Base-by-base conservation (phyloP, 805 yeast genomes). In the Myxozyma geophila region DNA sequence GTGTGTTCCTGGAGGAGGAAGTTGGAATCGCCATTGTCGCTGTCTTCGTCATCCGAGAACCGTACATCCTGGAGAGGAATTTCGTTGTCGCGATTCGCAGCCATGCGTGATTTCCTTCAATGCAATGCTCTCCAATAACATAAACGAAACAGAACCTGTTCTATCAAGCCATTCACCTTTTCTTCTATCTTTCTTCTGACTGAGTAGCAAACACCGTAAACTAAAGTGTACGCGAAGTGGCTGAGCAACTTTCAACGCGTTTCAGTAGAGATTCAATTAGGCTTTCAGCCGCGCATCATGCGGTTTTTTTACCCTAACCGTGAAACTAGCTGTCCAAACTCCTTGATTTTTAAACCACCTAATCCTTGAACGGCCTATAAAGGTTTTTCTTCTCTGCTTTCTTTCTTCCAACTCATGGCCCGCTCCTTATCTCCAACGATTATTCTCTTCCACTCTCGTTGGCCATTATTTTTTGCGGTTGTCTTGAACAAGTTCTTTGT, bases 381-480 rank as follows among this genome's bases (percentile, higher is more conserved):
- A 33, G 15, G 33, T 2, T 49, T 49, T 47, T 21, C 50, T 21
- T 1, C 33, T 44, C 48, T 46, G 7, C 40, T 39, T 46, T 49
- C 28, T 50, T 40, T 57, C 48, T 41, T 21, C 41, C 10, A 15
- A 23, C 23, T 35, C 15, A 41, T 46, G 58, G 62, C 62, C 39
- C 49, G 53, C 53, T 52, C 62, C 62, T 59, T 59, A 59, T 59
- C 62, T 44, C 62, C 62, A 53, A 35, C 52, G 54, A 46, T 35
- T 28, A 19, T 28, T 36, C 23, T 37, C 43, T 17, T 58, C 56
- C 35, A 40, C 54, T 7, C 52, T 59, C 49, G 57, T n/a, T 53
- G 58, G 62, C 48, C 62, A 59, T 58, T 59, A 53, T 37, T 33
- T 44, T 46, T 46, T 58, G 28, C 28, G 44, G 56, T 51, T 53